Base-by-base conservation (phyloP, 805 yeast species). In the Pichia nakasei region DNA sequence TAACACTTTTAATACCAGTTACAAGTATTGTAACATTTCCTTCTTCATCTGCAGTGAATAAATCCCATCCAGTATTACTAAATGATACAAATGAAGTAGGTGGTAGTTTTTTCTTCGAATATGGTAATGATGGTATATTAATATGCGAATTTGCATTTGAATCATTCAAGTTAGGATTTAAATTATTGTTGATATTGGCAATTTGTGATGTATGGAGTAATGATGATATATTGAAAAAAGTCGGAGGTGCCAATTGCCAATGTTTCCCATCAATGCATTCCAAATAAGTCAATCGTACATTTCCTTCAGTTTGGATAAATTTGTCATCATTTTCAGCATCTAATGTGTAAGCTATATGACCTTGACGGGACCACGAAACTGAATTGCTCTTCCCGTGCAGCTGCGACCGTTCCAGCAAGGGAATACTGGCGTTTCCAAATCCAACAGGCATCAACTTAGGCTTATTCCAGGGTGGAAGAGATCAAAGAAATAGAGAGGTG, bases 361-460 rank as follows among this genome's bases (percentile, higher is more conserved):
- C 96, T 51, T 80, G 83, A 51, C 79, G 76, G 11, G 94, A 84
- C 96, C 96, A 87, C 11, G 86, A 73, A 9, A 82, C 41, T 15
- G 47, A 38, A 27, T 45, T 37, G 9, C 32, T 18, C 20, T 33
- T 44, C n/a, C 22, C 35, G 4, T 17, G 35, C 7, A 31, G 22
- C 5, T 35, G 35, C 9, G 59, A 38, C 17, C 59, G 46, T 17
- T 53, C 50, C 21, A 54, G 50, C 6, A 56, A 48, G 5, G 55
- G 53, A 27, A 58, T 63, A 27, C 26, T 27, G 13, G 32, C 18
- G 3, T 17, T 31, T 9, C 27, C n/a, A 8, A 34, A 33, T 1
- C 45, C 49, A 22, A 42, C 43, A 7, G 46, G 35, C 44, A 41
- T 38, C n/a, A 22, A 9, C 6, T 18, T 26, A 5, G n/a, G n/a